A percentile compares a stretch with the other conserved stretches of the same genome.
phyloP scores from a whole-genome alignment of 2,329 filamentous ascomycete genomes.

The Alternaria panax region DNA sequence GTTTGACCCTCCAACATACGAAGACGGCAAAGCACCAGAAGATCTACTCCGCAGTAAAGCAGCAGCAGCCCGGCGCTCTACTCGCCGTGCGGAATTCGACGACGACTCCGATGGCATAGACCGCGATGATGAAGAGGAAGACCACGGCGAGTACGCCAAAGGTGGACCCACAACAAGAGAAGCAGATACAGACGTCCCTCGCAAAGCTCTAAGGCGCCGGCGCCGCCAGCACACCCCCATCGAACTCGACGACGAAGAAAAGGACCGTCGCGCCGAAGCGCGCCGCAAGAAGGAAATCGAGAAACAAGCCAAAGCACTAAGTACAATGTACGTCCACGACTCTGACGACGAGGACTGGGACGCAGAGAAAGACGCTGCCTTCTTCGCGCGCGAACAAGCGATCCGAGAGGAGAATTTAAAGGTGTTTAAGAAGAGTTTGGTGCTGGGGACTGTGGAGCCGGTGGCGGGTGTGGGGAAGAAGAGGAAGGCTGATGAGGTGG shows the following conservation, averaged over 20 bases:
- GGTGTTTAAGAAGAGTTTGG: slow-evolving; percentile 55
- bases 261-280: slow-evolving; percentile 66
- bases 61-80: slow-evolving; percentile 51
- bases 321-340: slow-evolving; percentile 77
- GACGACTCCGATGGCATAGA: slow-evolving; percentile 71
- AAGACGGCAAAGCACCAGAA: slow-evolving; percentile 76
- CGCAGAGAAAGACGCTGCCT: slow-evolving; percentile 73
- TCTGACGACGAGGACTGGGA: slow-evolving; percentile 92
- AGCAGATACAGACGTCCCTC: slow-evolving; percentile 61
- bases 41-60: slow-evolving; percentile 79
- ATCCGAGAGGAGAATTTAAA: slow-evolving; percentile 65
- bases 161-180: slow-evolving; percentile 70
- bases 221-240: slow-evolving; percentile 62
- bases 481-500: slow-evolving; percentile 40
- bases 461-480: slow-evolving; percentile 36
- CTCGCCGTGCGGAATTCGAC: slow-evolving; percentile 68
- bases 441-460: slow-evolving; percentile 52
- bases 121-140: slow-evolving; percentile 60
- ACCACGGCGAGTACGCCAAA: slow-evolving; percentile 69
- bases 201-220: slow-evolving; percentile 63
- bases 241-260: slow-evolving; percentile 68
- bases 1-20: slow-evolving; percentile 78
- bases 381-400: slow-evolving; percentile 78
- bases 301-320: slow-evolving; percentile 82
- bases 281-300: slow-evolving; percentile 75